Evolutionary conservation across 2,329 filamentous ascomycete species (phyloP).

Genomic region (Pseudopithomyces maydicus): DNA sequence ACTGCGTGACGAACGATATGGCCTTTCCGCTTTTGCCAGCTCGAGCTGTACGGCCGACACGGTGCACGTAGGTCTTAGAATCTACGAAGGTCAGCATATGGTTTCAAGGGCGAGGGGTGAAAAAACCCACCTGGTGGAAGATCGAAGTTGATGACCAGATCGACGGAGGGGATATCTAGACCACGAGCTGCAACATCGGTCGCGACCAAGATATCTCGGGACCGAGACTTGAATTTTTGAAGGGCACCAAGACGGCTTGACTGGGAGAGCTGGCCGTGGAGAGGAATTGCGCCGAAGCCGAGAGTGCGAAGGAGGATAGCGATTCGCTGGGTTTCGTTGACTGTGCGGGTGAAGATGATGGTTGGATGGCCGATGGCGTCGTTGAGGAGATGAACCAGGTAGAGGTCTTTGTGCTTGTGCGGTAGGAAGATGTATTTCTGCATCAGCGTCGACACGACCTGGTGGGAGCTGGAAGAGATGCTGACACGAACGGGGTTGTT

Average conservation of each 20-base stretch:
- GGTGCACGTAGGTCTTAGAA: constrained; percentile 88
- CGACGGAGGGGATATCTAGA: constrained; percentile 90
- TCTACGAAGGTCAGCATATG: constrained; percentile 49
- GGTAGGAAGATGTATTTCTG: constrained; percentile 83
- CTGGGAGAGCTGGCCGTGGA: constrained; percentile 92
- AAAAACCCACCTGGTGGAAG: constrained; percentile 61
- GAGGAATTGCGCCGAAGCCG: constrained; percentile 86
- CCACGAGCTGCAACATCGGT: constrained; percentile 94
- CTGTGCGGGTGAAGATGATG: constrained; percentile 91
- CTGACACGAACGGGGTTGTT: constrained; percentile 82
- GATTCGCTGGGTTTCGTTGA: constrained; percentile 86
- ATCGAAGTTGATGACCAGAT: constrained; percentile 85
- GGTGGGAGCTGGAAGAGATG: constrained; percentile 82
- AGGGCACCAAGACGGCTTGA: constrained; percentile 84
- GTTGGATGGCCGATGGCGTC: constrained; percentile 84
- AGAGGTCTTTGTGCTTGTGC: constrained; percentile 83
- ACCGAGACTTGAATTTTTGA: constrained; percentile 83
- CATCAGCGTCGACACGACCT: constrained; percentile 86
- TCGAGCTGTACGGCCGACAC: constrained; percentile 85
- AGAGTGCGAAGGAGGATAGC: constrained; percentile 82
- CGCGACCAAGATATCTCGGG: constrained; percentile 85
- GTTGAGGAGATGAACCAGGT: constrained; percentile 84
- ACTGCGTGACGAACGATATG: constrained; percentile 82
- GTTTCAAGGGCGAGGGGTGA: no score
- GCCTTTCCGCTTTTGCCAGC: constrained; percentile 85